Base-by-base conservation (phyloP, 2,329 filamentous ascomycete genomes). In the Sporothrix globosa region DNA sequence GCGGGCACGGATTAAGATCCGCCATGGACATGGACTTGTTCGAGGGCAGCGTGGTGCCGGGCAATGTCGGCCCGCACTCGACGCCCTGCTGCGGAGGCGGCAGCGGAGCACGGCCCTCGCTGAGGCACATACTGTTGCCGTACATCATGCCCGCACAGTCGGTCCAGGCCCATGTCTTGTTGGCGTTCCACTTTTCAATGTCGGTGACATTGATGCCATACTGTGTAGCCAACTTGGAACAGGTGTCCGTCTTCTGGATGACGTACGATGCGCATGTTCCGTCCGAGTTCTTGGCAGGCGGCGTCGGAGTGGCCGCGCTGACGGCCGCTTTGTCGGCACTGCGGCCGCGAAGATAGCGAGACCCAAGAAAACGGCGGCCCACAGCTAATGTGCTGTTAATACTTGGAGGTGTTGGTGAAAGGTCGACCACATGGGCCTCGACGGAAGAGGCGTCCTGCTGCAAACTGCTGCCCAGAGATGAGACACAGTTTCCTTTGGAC, bases 41-140 rank as follows among this genome's bases (percentile, higher is more conserved):
- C 1, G 53, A 69, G 61, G 77, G 77, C 44, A 73, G 73, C 13
- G 61, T 68, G 0, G 79, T 78, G 14, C 75, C 77, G 2, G 76
- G 76, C 58, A 76, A 75, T 44, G 77, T 75, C 3, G 80, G 80
- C 0, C 80, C 80, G 17, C 80, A 82, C 65, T 67, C 50, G 14
- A 67, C 65, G 10, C 65, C 65, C 21, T 67, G 65, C 10, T 53
- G 46, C 19, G 50, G 65, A 11, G 65, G 61, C 11, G 61, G 61
- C 41, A 66, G 44, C 4, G 41, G 24, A 4, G 61, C 24, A 2
- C 65, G 30, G 48, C 65, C 65, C n/a, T 53, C 46, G n/a, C 65
- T 67, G 30, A 67, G n/a, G 30, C 50, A 67, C 44, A 67, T 53
- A 27, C 54, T 67, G 65, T 67, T 67, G 30, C 65, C 65, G 50